Evolutionary conservation across 2,329 filamentous ascomycete genomes (phyloP).

Genomic region (Aotearoamyces nothofagi): DNA sequence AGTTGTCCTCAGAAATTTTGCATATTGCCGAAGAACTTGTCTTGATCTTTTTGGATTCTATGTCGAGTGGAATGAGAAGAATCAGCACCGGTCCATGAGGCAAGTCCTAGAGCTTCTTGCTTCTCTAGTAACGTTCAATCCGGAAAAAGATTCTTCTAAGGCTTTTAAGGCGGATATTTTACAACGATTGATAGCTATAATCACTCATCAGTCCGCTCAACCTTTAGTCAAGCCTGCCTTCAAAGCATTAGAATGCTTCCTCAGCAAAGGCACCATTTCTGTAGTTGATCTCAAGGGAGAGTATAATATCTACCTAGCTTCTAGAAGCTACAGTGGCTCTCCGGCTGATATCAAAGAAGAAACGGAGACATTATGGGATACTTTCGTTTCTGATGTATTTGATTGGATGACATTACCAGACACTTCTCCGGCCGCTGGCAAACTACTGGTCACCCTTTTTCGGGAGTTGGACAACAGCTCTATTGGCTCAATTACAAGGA

Average conservation of each 20-base stretch:
- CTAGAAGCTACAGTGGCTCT: background rate
- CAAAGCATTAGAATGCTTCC: conserved; percentile 48
- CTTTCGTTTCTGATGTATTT: conserved; percentile 32
- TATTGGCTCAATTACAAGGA: background rate
- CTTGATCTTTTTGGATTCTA: conserved; percentile 43
- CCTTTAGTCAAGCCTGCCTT: conserved; percentile 56
- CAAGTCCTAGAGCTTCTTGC: conserved; percentile 43
- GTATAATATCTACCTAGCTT: conserved; percentile 1
- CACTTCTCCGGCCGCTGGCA: conserved; percentile 43
- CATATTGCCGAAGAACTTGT: conserved; percentile 32
- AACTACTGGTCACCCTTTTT: conserved; percentile 43
- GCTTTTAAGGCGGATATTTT: conserved; percentile 30
- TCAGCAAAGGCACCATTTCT: conserved; percentile 42
- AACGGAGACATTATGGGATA: conserved; percentile 28
- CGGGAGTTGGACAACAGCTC: conserved; percentile 21
- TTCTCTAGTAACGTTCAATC: conserved; percentile 34
- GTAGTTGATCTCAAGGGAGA: conserved; percentile 9
- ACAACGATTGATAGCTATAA: conserved; percentile 37
- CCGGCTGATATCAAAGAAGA: background rate
- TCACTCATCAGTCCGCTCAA: conserved; percentile 43
- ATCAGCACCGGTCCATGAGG: conserved; percentile 47
- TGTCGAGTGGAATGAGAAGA: conserved; percentile 51
- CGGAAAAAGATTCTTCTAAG: conserved; percentile 24
- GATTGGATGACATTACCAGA: conserved; percentile 41
- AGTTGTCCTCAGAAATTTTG: conserved; percentile 28